Percentiles rank a stretch among this genome's conserved stretches.
These are phyloP conservation scores for Xerocomellus chrysenteron DNA, from an alignment of 768 basidiomycete genomes.

Conservation along the genomic window DNA sequence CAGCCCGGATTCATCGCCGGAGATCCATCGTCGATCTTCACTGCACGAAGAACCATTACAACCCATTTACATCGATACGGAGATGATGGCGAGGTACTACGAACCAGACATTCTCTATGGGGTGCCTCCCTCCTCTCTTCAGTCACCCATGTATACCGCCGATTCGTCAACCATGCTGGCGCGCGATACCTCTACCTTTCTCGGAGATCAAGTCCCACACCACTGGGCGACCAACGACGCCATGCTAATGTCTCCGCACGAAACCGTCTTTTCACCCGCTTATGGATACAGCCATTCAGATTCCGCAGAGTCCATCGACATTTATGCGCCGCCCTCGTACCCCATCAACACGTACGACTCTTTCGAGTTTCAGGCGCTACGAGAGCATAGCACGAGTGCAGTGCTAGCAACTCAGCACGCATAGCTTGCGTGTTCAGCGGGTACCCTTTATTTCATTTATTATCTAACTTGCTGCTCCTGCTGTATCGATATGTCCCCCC, in stretches of 20 bases:
- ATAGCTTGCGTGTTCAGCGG: slow-evolving; percentile 5
- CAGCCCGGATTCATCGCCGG: slow-evolving; percentile 12
- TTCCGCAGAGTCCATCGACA: slow-evolving; percentile 18
- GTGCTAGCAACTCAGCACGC: slow-evolving; percentile 22
- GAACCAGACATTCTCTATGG: slow-evolving; percentile 18
- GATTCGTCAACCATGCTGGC: slow-evolving; percentile 11
- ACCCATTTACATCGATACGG: slow-evolving; percentile 22
- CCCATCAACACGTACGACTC: slow-evolving; percentile 28
- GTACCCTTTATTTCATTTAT: slow-evolving; percentile 18
- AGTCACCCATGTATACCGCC: slow-evolving; percentile 20
- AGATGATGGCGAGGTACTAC: slow-evolving; percentile 24
- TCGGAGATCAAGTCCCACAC: slow-evolving; percentile 5
- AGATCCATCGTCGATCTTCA: slow-evolving; percentile 12
- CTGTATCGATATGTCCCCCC: slow-evolving; percentile 29
- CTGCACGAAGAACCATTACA: slow-evolving; percentile 24
- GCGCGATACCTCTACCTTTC: slow-evolving; percentile 14
- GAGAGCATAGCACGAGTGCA: slow-evolving; percentile 24
- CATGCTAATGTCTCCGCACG: slow-evolving; percentile 17
- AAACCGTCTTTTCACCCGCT: slow-evolving; percentile 11
- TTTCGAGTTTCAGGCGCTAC: slow-evolving; percentile 34
- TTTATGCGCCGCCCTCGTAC: slow-evolving; percentile 16
- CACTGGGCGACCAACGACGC: slow-evolving; percentile 18
- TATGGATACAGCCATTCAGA: slow-evolving; percentile 23
- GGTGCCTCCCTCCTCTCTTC: slow-evolving; percentile 8
- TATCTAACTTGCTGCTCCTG: slow-evolving; percentile 19